Conservation (phyloP, 495 filamentous ascomycete species). For the Xylaria telfairii region DNA sequence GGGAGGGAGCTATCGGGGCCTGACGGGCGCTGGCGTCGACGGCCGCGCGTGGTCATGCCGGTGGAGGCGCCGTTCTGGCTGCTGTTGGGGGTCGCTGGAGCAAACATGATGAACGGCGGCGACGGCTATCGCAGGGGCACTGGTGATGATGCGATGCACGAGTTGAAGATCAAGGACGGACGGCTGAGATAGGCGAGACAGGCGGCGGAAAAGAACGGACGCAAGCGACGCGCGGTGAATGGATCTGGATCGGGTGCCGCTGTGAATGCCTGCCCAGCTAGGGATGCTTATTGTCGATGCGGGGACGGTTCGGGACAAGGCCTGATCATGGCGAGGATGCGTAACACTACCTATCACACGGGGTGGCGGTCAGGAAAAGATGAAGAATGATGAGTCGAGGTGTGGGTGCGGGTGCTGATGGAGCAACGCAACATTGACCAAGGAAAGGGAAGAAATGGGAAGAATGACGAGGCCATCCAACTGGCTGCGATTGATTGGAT, state of each 20-base stretch:
- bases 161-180: constrained; percentile 23
- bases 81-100: constrained; percentile 55
- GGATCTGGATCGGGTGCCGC: constrained; percentile 8
- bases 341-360: neutral
- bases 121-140: neutral
- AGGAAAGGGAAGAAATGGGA: constrained; percentile 35
- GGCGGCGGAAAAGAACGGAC: constrained; percentile 6
- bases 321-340: constrained; percentile 34
- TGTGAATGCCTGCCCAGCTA: constrained; percentile 21
- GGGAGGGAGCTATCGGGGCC: constrained; percentile 68
- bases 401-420: constrained; percentile 20
- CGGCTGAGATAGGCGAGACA: constrained; percentile 17
- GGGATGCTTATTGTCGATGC: constrained; percentile 35
- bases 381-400: constrained; percentile 24
- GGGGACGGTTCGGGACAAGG: constrained; percentile 30
- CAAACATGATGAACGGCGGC: constrained; percentile 65
- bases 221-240: constrained; percentile 19
- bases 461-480: constrained; percentile 42
- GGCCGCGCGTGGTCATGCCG: constrained; percentile 62
- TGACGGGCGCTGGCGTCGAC: constrained; percentile 69
- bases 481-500: constrained; percentile 41
- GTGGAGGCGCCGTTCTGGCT: constrained; percentile 44
- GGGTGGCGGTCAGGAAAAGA: constrained; percentile 22
- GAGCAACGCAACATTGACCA: constrained; percentile 26
- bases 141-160: constrained; percentile 15